These are phyloP conservation scores for Brassica balearica DNA, from an alignment of 441 rosid species.

Conservation along the genomic window DNA sequence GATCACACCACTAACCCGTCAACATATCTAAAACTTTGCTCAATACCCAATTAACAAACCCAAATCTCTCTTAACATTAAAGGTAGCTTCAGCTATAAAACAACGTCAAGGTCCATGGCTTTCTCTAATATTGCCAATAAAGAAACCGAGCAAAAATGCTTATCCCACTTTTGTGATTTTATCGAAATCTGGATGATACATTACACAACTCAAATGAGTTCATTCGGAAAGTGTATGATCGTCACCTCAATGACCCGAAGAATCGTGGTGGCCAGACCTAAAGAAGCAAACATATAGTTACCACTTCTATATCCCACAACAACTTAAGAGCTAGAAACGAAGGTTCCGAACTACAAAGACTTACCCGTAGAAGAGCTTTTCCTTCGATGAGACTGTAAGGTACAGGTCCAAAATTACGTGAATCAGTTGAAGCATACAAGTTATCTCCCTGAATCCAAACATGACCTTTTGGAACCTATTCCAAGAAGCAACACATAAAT, in stretches of 20 bases:
- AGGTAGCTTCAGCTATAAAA: background rate
- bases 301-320: background rate
- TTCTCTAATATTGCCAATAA: background rate
- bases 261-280: slow-evolving; percentile 85
- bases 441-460: slow-evolving; percentile 96
- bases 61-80: slow-evolving; percentile 6
- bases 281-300: slow-evolving; percentile 3
- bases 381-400: slow-evolving; percentile 86
- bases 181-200: background rate
- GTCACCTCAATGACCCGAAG: slow-evolving; percentile 63
- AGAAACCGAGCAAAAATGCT: background rate
- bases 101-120: slow-evolving; percentile 10
- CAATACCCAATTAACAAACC: background rate
- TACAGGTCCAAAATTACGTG: slow-evolving; percentile 76
- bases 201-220: background rate
- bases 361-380: slow-evolving; percentile 75
- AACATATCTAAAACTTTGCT: background rate
- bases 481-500: background rate
- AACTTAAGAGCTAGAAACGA: background rate
- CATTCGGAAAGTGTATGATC: slow-evolving; percentile 11
- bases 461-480: slow-evolving; percentile 86
- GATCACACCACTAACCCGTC: background rate
- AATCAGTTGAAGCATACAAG: slow-evolving; percentile 73
- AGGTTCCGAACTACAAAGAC: background rate
- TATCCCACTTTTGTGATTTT: background rate